phyloP scores from a whole-genome alignment of 805 yeast genomes.

The Saturnispora saitoi region DNA sequence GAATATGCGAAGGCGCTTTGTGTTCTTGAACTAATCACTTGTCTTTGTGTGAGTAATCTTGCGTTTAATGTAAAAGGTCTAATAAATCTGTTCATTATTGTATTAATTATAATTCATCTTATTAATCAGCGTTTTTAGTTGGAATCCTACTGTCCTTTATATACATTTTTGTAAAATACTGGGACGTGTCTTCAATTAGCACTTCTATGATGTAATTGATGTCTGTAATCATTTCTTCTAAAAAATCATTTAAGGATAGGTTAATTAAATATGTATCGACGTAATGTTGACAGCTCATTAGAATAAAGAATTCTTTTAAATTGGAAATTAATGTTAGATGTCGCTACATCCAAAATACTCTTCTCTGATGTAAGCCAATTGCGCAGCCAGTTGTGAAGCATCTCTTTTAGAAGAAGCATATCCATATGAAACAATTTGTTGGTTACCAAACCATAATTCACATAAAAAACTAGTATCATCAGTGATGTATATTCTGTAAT shows the following conservation, averaged over 20 bases:
- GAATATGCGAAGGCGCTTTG: slow-evolving; percentile 1
- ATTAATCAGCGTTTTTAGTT: not conserved
- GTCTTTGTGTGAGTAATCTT: not conserved
- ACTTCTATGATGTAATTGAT: too few species aligned
- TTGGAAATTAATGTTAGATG: not conserved
- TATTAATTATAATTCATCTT: not conserved
- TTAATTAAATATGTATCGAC: too few species aligned
- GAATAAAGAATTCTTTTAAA: too few species aligned
- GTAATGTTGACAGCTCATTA: too few species aligned
- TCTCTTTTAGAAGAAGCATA: slow-evolving; percentile 10
- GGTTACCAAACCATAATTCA: slow-evolving; percentile 12
- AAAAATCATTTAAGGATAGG: too few species aligned
- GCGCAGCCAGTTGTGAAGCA: slow-evolving; percentile 17
- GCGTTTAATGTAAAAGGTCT: not conserved
- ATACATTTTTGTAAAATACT: not conserved
- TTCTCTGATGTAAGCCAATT: slow-evolving; percentile 13
- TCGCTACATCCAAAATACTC: slow-evolving; percentile 9
- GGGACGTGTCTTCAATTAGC: too few species aligned
- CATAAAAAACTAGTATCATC: slow-evolving; percentile 8
- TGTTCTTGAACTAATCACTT: not conserved
- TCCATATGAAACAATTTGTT: slow-evolving; percentile 15
- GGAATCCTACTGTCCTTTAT: not conserved
- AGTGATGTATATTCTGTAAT: slow-evolving; percentile 9
- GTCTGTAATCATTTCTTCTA: too few species aligned
- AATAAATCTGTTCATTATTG: not conserved